Conservation (phyloP, 139 green algal species). For the Coccomyxa sp. region DNA sequence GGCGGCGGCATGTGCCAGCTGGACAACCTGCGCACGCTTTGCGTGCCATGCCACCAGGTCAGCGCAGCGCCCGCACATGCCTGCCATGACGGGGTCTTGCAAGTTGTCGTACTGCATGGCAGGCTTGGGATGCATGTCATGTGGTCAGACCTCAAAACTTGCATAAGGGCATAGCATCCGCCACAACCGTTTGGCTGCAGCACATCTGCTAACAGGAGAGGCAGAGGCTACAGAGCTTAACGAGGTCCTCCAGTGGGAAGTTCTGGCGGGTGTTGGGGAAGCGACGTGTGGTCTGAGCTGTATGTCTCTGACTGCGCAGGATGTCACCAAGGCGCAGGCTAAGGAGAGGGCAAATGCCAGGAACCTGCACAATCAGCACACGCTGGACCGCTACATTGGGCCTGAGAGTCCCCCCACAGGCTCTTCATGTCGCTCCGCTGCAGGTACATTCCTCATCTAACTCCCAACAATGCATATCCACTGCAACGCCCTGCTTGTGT, state of each 20-base stretch:
- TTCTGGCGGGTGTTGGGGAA: neutral
- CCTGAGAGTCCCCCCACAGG: no score
- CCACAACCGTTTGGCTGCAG: neutral
- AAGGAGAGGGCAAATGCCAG: conserved; percentile 32
- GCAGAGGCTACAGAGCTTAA: neutral
- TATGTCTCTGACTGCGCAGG: neutral
- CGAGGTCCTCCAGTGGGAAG: neutral
- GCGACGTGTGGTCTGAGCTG: neutral
- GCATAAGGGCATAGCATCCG: neutral
- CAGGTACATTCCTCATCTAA: neutral
- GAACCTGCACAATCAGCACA: conserved; percentile 8
- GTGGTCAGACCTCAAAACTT: neutral
- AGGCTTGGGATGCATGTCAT: neutral
- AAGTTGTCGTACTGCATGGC: neutral
- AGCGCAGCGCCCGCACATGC: neutral
- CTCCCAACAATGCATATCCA: neutral
- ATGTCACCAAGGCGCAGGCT: conserved; percentile 54
- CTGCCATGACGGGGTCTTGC: neutral
- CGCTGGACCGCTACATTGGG: conserved; percentile 6
- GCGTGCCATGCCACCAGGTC: conserved; percentile 69
- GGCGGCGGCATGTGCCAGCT: conserved; percentile 82
- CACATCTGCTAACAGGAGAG: neutral
- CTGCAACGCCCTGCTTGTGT: neutral
- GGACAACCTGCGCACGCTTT: conserved; percentile 90
- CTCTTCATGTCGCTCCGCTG: neutral